Evolutionary conservation across 2,329 filamentous ascomycete genomes (phyloP).

Genomic region (Ascochyta lentis): DNA sequence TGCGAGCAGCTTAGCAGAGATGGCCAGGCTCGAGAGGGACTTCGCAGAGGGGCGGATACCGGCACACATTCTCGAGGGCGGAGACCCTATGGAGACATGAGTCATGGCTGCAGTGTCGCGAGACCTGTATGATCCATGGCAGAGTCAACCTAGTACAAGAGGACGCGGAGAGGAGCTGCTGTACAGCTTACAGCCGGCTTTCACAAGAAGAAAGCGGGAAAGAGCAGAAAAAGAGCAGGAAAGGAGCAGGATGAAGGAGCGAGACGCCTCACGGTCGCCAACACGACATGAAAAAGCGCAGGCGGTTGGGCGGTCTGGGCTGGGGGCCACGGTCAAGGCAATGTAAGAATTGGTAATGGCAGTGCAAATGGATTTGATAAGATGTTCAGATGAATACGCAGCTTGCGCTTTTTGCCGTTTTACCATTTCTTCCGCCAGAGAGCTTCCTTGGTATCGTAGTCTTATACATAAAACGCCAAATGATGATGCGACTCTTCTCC

Average conservation of each 20-base stretch:
- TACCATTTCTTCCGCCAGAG: slow-evolving; percentile 8
- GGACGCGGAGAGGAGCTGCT: not conserved
- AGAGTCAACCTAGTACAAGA: not conserved
- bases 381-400: not conserved
- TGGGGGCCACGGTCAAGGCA: not conserved
- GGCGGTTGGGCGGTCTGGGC: not conserved
- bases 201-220: not conserved
- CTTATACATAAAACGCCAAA: slow-evolving; percentile 28
- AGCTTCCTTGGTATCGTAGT: slow-evolving; percentile 25
- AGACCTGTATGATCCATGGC: not conserved
- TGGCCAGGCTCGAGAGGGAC: slow-evolving; percentile 88
- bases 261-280: not conserved
- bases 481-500: slow-evolving; percentile 4
- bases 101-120: not conserved
- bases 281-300: not conserved
- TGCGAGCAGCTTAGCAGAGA: slow-evolving; percentile 88
- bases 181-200: not conserved
- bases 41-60: slow-evolving; percentile 88
- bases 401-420: slow-evolving; percentile 1
- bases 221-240: not conserved
- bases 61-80: slow-evolving; percentile 36
- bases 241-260: no score
- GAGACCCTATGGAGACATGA: slow-evolving; percentile 40
- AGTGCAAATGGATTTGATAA: not conserved
- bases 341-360: not conserved